Evolutionary conservation across 352 stramenopile species (phyloP).

Genomic region (Phytophthora agathidicida): DNA sequence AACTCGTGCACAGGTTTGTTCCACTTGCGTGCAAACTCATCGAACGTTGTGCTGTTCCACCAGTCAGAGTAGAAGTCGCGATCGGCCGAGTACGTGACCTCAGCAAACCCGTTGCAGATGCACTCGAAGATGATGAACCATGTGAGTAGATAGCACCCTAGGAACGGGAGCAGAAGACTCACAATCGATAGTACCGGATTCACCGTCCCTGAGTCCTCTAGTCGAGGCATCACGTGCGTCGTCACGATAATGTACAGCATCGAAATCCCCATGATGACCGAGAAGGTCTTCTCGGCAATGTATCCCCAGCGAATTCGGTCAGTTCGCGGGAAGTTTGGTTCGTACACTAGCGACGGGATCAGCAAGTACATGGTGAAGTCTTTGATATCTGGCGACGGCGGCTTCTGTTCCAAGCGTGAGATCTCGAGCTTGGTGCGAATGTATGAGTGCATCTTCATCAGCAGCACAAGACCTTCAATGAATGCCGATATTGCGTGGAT

Average conservation of each 20-base stretch:
- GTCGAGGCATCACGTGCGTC: conserved; percentile 86
- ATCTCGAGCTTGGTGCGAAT: conserved; percentile 77
- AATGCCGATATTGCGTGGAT: conserved; percentile 79
- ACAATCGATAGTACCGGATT: conserved; percentile 66
- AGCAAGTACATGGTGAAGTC: conserved; percentile 78
- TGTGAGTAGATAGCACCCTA: conserved; percentile 95
- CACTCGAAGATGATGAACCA: conserved; percentile 98
- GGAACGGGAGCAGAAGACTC: conserved; percentile 92
- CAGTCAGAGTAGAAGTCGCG: conserved; percentile 97
- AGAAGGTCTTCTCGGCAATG: conserved; percentile 76
- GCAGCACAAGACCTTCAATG: conserved; percentile 73
- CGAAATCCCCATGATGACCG: conserved; percentile 79
- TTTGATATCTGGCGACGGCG: conserved; percentile 44
- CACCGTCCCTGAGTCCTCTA: conserved; percentile 73
- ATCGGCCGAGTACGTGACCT: conserved; percentile 92
- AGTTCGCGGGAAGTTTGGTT: conserved; percentile 91
- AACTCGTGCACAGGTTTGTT: conserved; percentile 98
- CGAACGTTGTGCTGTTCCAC: conserved; percentile 97
- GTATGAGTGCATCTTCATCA: conserved; percentile 90
- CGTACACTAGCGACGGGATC: conserved; percentile 94
- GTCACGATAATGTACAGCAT: conserved; percentile 92
- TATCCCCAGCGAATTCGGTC: conserved; percentile 86
- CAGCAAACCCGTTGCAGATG: conserved; percentile 95
- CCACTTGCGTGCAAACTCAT: conserved; percentile 94
- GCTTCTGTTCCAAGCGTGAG: conserved; percentile 32